A percentile compares a stretch with the other conserved stretches of the same genome.
phyloP scores from a whole-genome alignment of 2,329 filamentous ascomycete species.

The Penicillium sp. region DNA sequence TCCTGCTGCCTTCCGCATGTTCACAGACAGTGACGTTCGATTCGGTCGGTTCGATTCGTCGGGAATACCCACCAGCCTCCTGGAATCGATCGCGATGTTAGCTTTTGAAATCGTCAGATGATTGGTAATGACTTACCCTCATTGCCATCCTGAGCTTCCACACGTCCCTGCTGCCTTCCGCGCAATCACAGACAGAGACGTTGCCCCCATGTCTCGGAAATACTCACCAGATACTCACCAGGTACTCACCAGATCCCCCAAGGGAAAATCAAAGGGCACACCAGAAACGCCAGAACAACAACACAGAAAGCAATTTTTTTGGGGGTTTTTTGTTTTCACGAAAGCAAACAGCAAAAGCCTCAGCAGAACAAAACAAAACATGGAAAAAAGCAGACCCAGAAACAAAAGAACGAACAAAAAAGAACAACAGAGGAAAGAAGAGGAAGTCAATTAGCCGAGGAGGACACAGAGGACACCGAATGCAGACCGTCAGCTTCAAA shows the following conservation, averaged over 20 bases:
- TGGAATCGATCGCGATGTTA: not conserved
- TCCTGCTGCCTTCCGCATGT: not conserved
- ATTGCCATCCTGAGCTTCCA: not conserved
- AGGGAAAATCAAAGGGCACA: not conserved
- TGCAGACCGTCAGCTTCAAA: not conserved
- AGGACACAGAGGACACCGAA: not conserved
- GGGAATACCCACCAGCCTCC: not conserved
- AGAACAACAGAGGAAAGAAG: not conserved
- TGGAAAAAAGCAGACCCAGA: not conserved
- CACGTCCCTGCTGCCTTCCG: not conserved
- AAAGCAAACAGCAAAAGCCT: slow-evolving; percentile 6
- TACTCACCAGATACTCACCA: not conserved
- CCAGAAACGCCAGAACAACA: not conserved
- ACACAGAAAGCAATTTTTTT: not conserved
- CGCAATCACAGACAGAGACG: not conserved
- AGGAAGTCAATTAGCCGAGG: not conserved
- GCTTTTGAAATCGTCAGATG: not conserved
- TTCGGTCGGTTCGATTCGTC: not conserved
- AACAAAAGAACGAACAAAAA: not conserved
- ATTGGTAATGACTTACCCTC: not conserved
- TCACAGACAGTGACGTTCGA: not conserved
- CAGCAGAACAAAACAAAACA: not conserved
- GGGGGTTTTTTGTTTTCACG: not conserved
- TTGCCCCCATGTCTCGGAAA: not conserved
- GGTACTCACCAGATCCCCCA: not conserved